Base-by-base conservation (phyloP, 805 yeast species). In the Kockiozyma suomiensis region DNA sequence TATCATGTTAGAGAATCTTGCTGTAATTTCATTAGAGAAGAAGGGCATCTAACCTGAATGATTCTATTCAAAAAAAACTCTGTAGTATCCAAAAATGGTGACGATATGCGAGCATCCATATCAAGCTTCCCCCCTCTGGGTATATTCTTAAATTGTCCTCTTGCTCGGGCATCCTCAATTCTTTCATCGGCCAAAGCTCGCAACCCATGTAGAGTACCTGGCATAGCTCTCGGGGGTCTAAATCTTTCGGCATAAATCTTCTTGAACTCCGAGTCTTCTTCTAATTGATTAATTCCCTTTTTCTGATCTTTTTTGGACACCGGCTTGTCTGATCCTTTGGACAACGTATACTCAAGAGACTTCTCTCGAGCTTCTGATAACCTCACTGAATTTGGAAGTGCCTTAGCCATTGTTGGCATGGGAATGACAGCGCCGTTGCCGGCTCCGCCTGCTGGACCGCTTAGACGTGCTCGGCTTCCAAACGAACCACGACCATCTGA, bases 1-100 rank as follows among this genome's bases (percentile, higher is more conserved):
- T 41, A 12, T 10, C 19, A 38, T 15, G 8, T n/a, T n/a, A n/a
- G n/a, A n/a, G 28, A 4, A 54, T 19, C 5, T 12, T 42, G 43
- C 5, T 8, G 13, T 32, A 5, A 33, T 1, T 28, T n/a, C 4
- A 26, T 10, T 19, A 47, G n/a, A n/a, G n/a, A n/a, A 54, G 37
- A 13, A 17, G 12, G 25, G 2, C 2, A 4, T 23, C 56, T 25
- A 33, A 62, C 66, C 62, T 80, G 82, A 58, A 91, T 74, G 47
- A 91, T 86, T 62, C 88, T 84, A 73, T 91, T 91, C 75, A 91
- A 73, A 70, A 90, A 89, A 71, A 85, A 89, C 67, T 86, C 96
- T 55, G 84, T 88, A 61, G 81, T 81, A 72, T 83, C 94, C 58
- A 80, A 77, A 72, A 78, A 86, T 48, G 83, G 86, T 70, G 76